These are phyloP conservation scores for Ampelomyces quisqualis DNA, from an alignment of 2,329 filamentous ascomycete genomes.

Conservation along the genomic window DNA sequence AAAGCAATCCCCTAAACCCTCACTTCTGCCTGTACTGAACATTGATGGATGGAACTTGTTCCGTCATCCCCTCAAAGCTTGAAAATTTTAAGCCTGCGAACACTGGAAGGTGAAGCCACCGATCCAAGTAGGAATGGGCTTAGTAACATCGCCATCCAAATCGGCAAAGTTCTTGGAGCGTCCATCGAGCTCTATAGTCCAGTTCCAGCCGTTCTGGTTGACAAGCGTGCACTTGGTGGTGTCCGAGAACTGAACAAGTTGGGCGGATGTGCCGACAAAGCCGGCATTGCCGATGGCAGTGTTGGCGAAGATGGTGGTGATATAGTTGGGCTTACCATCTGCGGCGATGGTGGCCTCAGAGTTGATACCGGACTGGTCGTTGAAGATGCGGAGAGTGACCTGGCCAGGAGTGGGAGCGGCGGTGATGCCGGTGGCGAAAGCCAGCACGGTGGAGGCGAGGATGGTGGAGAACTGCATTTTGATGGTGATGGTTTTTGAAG, in stretches of 20 bases:
- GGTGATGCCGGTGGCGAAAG: constrained; percentile 7
- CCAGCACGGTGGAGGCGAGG: constrained; percentile 10
- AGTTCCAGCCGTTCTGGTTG: constrained; percentile 4
- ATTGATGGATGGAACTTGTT: no score
- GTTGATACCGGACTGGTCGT: constrained; percentile 10
- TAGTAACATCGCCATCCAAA: constrained; percentile 11
- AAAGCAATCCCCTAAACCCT: background rate
- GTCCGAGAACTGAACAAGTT: constrained; percentile 12
- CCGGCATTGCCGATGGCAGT: constrained; percentile 10
- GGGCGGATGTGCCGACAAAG: constrained; percentile 14
- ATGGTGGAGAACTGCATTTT: constrained; percentile 19
- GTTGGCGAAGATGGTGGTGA: constrained; percentile 8
- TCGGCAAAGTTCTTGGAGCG: constrained; percentile 16
- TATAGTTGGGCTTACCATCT: constrained; percentile 4
- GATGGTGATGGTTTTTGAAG: constrained; percentile 1
- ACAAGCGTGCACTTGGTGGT: constrained; percentile 12
- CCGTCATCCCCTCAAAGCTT: background rate
- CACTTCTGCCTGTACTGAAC: background rate
- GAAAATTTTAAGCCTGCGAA: constrained; percentile 3
- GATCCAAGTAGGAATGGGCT: constrained; percentile 13
- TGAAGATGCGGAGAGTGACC: constrained; percentile 13
- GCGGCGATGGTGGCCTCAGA: constrained; percentile 9
- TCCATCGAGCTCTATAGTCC: constrained; percentile 13
- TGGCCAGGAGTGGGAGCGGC: constrained; percentile 4
- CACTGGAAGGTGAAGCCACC: constrained; percentile 17